Percentiles rank a stretch among this genome's conserved stretches.
Evolutionary conservation across 352 stramenopile species (phyloP).

Genomic region (Globisporangium yorkense): DNA sequence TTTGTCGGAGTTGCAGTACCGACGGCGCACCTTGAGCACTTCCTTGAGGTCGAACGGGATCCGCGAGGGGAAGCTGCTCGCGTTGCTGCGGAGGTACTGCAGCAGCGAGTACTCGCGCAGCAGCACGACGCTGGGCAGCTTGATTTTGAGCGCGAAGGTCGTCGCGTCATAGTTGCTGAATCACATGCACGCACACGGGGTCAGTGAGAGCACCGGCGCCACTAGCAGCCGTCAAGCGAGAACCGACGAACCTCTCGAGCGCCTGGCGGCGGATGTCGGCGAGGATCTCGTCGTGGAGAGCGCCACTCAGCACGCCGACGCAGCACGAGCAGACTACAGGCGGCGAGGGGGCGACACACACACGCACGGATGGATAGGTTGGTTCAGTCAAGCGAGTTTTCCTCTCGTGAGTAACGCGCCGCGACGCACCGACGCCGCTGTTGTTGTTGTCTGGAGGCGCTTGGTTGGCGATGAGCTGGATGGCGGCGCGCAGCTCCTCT

Average conservation of each 20-base stretch:
- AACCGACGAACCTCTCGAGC: slow-evolving; percentile 21
- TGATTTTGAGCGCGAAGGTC: slow-evolving; percentile 74
- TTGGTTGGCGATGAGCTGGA: background rate
- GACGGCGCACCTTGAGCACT: slow-evolving; percentile 55
- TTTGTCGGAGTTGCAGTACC: background rate
- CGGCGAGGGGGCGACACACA: slow-evolving; percentile 3
- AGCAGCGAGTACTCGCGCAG: slow-evolving; percentile 74
- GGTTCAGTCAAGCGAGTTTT: background rate
- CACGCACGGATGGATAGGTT: background rate
- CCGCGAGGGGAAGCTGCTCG: slow-evolving; percentile 28
- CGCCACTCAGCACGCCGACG: slow-evolving; percentile 46
- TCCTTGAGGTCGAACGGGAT: slow-evolving; percentile 70
- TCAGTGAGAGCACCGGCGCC: background rate
- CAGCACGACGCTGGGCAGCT: slow-evolving; percentile 69
- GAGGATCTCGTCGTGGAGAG: slow-evolving; percentile 40
- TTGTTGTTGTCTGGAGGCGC: background rate
- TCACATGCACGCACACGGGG: background rate
- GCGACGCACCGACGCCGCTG: background rate
- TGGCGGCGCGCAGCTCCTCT: slow-evolving; percentile 19
- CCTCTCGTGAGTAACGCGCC: background rate
- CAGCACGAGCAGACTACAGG: slow-evolving; percentile 58
- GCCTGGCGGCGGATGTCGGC: slow-evolving; percentile 30
- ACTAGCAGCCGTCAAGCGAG: background rate
- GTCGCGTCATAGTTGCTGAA: slow-evolving; percentile 54
- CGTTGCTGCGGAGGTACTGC: slow-evolving; percentile 36